Conservation (phyloP, 805 yeast genomes). For the Yamadazyma philogaea region DNA sequence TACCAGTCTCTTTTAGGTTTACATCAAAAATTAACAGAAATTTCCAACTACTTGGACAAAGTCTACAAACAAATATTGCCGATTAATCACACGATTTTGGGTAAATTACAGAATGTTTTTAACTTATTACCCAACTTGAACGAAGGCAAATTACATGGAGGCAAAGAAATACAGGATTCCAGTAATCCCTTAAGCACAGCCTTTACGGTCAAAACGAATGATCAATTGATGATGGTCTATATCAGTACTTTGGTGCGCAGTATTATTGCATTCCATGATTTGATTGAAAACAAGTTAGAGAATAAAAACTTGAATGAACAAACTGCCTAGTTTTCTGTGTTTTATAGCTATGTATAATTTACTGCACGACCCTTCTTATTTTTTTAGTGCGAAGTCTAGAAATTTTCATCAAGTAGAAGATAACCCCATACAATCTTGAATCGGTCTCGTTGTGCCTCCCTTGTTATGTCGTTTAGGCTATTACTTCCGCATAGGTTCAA, state of each 20-base stretch:
- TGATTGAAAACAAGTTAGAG: conserved; percentile 92
- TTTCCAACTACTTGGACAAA: conserved; percentile 71
- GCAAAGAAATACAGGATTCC: conserved; percentile 18
- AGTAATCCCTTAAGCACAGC: conserved; percentile 66
- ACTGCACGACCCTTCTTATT: not conserved
- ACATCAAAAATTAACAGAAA: conserved; percentile 72
- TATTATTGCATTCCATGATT: conserved; percentile 92
- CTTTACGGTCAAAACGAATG: conserved; percentile 89
- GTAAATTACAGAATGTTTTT: conserved; percentile 91
- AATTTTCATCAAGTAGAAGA: conserved; percentile 7
- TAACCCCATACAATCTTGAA: conserved; percentile 1
- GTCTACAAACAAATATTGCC: conserved; percentile 74
- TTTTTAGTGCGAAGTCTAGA: conserved; percentile 9
- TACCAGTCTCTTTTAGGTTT: conserved; percentile 84
- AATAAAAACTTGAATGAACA: conserved; percentile 53
- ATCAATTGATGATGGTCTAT: conserved; percentile 91
- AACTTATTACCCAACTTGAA: conserved; percentile 82
- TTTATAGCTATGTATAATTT: not conserved
- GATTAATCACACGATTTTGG: conserved; percentile 83
- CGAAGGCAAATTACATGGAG: conserved; percentile 18
- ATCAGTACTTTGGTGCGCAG: conserved; percentile 87
- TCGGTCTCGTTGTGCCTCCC: not conserved
- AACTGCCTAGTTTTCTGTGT: conserved; percentile 9
- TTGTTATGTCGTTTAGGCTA: conserved; percentile 5
- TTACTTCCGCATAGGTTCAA: conserved; percentile 18